Evolutionary conservation across 768 basidiomycete genomes (phyloP).

Genomic region (Phaeotremella fagi): DNA sequence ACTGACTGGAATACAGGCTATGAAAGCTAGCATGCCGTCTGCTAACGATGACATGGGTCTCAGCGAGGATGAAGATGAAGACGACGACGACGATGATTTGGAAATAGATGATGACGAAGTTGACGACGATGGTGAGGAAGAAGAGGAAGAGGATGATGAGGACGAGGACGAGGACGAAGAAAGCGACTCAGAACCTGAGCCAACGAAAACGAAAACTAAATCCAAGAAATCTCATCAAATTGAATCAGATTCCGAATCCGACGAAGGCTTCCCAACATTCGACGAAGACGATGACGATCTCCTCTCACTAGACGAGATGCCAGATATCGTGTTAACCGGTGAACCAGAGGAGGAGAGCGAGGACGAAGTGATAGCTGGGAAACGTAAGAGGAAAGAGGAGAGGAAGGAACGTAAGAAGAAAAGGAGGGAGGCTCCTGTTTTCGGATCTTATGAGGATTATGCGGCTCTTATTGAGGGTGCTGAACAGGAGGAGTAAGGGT

Average conservation of each 20-base stretch:
- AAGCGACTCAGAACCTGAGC: constrained; percentile 26
- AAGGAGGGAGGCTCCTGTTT: constrained; percentile 57
- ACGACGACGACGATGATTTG: constrained; percentile 24
- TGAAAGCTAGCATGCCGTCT: constrained; percentile 79
- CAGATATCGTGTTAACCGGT: constrained; percentile 36
- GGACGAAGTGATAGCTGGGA: constrained; percentile 45
- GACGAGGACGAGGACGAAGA: constrained; percentile 18
- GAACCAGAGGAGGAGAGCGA: constrained; percentile 50
- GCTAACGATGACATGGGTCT: constrained; percentile 48
- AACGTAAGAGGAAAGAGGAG: constrained; percentile 52
- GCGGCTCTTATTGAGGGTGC: constrained; percentile 47
- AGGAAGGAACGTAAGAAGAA: constrained; percentile 53
- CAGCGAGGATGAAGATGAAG: constrained; percentile 35
- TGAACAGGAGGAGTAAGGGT: constrained; percentile 36
- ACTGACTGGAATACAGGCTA: constrained; percentile 57
- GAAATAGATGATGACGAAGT: constrained; percentile 1
- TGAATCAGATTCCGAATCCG: constrained; percentile 23
- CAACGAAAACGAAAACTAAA: constrained; percentile 48
- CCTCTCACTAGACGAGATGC: constrained; percentile 40
- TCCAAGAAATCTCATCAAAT: constrained; percentile 3
- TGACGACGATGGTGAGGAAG: constrained; percentile 16
- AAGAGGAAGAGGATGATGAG: constrained; percentile 38
- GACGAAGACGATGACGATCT: constrained; percentile 46
- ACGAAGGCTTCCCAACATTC: constrained; percentile 47
- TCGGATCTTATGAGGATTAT: constrained; percentile 48